Evolutionary conservation across 495 filamentous ascomycete species (phyloP).

Genomic region (Neurospora sp.): DNA sequence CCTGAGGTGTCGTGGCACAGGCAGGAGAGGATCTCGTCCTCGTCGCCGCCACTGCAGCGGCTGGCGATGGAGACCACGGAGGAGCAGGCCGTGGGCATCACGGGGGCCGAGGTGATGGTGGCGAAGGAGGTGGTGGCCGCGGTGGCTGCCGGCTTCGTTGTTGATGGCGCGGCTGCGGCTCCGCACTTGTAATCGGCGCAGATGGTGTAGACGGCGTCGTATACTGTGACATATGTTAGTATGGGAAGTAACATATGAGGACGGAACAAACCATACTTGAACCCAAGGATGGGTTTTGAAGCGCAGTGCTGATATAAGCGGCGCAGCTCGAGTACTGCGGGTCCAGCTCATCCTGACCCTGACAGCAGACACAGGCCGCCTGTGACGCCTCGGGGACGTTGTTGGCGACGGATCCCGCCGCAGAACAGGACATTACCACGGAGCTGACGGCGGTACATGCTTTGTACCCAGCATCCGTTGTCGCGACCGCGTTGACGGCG

Average conservation of each 20-base stretch:
- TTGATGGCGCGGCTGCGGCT: background rate
- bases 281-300: background rate
- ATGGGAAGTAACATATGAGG: background rate
- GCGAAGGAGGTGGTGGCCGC: background rate
- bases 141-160: background rate
- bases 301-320: constrained; percentile 11
- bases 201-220: constrained; percentile 1
- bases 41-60: background rate
- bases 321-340: constrained; percentile 14
- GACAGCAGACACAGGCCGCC: constrained; percentile 17
- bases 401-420: constrained; percentile 6
- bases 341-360: background rate
- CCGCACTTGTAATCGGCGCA: background rate
- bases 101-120: background rate
- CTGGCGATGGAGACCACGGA: background rate
- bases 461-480: constrained; percentile 6
- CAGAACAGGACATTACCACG: constrained; percentile 6
- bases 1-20: constrained; percentile 4
- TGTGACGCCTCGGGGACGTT: constrained; percentile 1
- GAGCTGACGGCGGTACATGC: constrained; percentile 13
- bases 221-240: background rate
- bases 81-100: background rate
- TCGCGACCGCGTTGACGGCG: constrained; percentile 1
- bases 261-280: background rate
- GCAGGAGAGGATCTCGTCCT: background rate